Percentiles rank a stretch among this genome's conserved stretches.
Conservation (phyloP, 345 rosid genomes). For the Barbarea vulgaris region DNA sequence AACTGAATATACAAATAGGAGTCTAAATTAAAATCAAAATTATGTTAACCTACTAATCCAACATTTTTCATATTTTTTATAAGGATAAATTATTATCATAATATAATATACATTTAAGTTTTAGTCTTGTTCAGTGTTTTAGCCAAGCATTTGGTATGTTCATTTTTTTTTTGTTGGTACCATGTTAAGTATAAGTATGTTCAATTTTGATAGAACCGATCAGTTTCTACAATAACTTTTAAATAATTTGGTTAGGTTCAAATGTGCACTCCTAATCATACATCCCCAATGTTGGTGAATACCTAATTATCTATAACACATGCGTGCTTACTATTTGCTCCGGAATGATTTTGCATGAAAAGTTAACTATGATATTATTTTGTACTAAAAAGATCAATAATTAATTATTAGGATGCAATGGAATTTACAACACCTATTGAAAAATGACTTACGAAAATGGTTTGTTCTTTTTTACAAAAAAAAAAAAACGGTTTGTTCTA, state of each 20-base stretch:
- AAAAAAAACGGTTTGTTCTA: neutral
- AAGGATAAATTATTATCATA: neutral
- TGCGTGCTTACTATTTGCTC: conserved; percentile 23
- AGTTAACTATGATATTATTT: conserved; percentile 11
- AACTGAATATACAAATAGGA: neutral
- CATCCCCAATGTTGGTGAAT: neutral
- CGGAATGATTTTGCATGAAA: conserved; percentile 27
- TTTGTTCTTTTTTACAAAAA: no score
- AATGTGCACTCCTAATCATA: conserved; percentile 37
- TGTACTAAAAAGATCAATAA: neutral
- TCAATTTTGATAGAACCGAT: no score
- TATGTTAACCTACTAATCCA: neutral
- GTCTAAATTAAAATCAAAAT: neutral
- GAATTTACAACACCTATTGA: neutral
- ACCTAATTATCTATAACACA: neutral
- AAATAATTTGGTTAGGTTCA: neutral
- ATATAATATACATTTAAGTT: no score
- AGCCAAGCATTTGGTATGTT: no score
- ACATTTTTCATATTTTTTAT: neutral
- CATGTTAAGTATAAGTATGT: no score
- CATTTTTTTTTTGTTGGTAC: no score
- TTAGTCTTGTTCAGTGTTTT: no score
- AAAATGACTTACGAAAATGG: no score
- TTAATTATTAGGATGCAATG: neutral
- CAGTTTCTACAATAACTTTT: no score